phyloP scores from a whole-genome alignment of 495 filamentous ascomycete genomes.

The Hypoxylon fragiforme region DNA sequence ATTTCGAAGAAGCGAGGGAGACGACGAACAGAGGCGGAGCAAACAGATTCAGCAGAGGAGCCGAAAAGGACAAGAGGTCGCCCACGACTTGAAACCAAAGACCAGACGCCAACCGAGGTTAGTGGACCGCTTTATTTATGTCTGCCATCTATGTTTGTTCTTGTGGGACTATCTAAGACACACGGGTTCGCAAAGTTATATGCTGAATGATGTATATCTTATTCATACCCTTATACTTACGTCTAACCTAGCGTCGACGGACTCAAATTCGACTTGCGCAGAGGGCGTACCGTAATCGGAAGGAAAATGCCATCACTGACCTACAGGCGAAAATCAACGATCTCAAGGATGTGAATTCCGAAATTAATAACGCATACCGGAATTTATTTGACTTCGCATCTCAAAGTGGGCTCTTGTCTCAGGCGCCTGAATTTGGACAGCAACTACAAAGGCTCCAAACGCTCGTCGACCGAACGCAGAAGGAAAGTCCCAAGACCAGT shows the following conservation, averaged over 20 bases:
- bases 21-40: constrained; percentile 26
- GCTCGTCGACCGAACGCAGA: constrained; percentile 37
- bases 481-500: constrained; percentile 21
- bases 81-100: constrained; percentile 69
- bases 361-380: constrained; percentile 74
- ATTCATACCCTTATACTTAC: constrained; percentile 16
- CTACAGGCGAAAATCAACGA: constrained; percentile 68
- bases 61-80: constrained; percentile 63
- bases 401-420: constrained; percentile 53
- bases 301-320: constrained; percentile 77
- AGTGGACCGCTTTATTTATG: constrained; percentile 34
- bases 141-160: constrained; percentile 3
- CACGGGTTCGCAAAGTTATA: too few species aligned
- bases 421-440: constrained; percentile 54
- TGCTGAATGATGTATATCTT: neutral
- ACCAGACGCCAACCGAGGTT: constrained; percentile 63
- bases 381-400: constrained; percentile 65
- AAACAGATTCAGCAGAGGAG: constrained; percentile 42
- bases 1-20: constrained; percentile 34
- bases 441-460: constrained; percentile 44
- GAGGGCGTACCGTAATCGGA: constrained; percentile 79
- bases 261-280: constrained; percentile 89
- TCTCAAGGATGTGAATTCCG: constrained; percentile 66
- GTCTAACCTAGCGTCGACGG: constrained; percentile 65
- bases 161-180: neutral